A percentile compares a stretch with the other conserved stretches of the same genome.
These are phyloP conservation scores for Wickerhamiella occidentalis DNA, from an alignment of 805 yeast genomes.

Conservation along the genomic window DNA sequence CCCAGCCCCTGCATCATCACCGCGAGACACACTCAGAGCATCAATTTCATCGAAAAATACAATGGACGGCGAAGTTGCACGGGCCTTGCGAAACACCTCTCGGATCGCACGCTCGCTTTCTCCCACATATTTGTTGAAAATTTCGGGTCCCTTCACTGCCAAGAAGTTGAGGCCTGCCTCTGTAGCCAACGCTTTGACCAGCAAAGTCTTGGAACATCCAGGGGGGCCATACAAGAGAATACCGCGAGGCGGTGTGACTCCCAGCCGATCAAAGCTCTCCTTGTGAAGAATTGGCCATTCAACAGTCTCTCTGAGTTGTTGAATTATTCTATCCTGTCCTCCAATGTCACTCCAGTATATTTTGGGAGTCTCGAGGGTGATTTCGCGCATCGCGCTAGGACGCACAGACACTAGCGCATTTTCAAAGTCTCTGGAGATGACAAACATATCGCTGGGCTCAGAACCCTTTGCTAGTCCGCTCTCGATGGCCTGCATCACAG, in stretches of 20 bases:
- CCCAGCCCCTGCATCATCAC: slow-evolving; percentile 34
- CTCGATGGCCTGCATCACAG: slow-evolving; percentile 72
- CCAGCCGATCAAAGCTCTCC: slow-evolving; percentile 61
- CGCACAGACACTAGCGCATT: slow-evolving; percentile 65
- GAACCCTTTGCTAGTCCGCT: slow-evolving; percentile 35
- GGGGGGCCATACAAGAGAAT: slow-evolving; percentile 94
- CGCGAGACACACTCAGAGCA: slow-evolving; percentile 71
- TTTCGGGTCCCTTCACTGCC: slow-evolving; percentile 95
- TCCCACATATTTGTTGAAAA: slow-evolving; percentile 90
- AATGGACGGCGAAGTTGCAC: slow-evolving; percentile 90
- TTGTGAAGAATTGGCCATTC: slow-evolving; percentile 81
- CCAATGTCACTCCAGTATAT: slow-evolving; percentile 92
- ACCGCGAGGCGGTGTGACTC: slow-evolving; percentile 87
- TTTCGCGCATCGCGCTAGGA: slow-evolving; percentile 96
- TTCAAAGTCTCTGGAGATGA: slow-evolving; percentile 48
- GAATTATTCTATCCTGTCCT: slow-evolving; percentile 77
- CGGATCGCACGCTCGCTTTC: slow-evolving; percentile 90
- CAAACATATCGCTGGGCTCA: slow-evolving; percentile 32
- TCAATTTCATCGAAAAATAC: slow-evolving; percentile 95
- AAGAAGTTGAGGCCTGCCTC: slow-evolving; percentile 89
- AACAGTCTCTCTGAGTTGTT: slow-evolving; percentile 75
- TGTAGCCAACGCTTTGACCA: slow-evolving; percentile 91
- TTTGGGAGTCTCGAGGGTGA: slow-evolving; percentile 86
- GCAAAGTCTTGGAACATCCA: slow-evolving; percentile 90
- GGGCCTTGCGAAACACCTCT: slow-evolving; percentile 82